Evolutionary conservation across 495 filamentous ascomycete species (phyloP).

Genomic region (Hypoxylon lenormandii): DNA sequence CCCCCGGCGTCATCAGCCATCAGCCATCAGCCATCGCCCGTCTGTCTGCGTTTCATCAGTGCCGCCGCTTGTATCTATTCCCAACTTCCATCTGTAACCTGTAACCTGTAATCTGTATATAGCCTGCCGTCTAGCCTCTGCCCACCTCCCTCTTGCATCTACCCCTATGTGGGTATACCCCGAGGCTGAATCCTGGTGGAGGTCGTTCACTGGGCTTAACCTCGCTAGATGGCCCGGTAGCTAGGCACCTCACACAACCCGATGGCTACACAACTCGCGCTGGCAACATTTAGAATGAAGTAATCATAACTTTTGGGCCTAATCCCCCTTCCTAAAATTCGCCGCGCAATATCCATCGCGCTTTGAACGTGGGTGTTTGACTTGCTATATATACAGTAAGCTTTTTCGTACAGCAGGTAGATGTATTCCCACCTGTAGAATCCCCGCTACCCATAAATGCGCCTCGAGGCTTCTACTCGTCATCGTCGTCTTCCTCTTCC

Average conservation of each 20-base stretch:
- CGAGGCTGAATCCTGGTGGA: neutral
- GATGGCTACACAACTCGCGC: conserved; percentile 11
- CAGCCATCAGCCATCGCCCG: neutral
- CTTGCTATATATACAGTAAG: conserved; percentile 53
- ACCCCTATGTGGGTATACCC: neutral
- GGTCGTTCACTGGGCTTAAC: conserved; percentile 13
- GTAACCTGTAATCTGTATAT: neutral
- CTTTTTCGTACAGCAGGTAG: conserved; percentile 38
- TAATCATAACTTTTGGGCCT: conserved; percentile 25
- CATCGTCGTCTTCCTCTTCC: conserved; percentile 79
- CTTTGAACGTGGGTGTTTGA: conserved; percentile 18
- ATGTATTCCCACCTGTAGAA: conserved; percentile 37
- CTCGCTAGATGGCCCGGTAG: neutral
- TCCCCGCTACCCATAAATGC: conserved; percentile 7
- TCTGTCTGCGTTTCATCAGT: conserved; percentile 13
- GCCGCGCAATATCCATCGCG: conserved; percentile 33
- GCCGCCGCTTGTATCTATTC: conserved; percentile 15
- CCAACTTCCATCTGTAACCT: conserved; percentile 6
- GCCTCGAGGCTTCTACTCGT: conserved; percentile 43
- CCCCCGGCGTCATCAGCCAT: no score
- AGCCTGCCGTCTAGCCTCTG: no score
- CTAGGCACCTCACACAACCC: conserved; percentile 13
- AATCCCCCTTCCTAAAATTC: conserved; percentile 30
- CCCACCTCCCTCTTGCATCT: conserved; percentile 12
- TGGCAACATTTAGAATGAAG: conserved; percentile 14